Evolutionary conservation across 768 basidiomycete species (phyloP).

Genomic region (Trametes sanguinea): DNA sequence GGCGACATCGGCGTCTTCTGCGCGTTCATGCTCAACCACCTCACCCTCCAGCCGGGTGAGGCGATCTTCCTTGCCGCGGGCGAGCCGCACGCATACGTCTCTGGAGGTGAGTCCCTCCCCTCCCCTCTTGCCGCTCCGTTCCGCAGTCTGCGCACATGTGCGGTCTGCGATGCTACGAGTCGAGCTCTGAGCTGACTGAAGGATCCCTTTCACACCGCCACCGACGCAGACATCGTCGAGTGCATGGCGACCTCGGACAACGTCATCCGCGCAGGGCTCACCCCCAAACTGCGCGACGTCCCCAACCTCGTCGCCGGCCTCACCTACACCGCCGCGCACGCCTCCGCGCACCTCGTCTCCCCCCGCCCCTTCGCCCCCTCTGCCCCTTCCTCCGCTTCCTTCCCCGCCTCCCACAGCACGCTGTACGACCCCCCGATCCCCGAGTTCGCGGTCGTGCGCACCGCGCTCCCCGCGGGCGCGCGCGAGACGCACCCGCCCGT

Average conservation of each 20-base stretch:
- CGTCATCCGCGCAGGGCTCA: conserved; percentile 97
- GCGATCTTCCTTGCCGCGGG: conserved; percentile 95
- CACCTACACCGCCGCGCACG: conserved; percentile 76
- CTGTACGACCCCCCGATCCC: conserved; percentile 91
- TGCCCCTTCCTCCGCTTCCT: too few species aligned
- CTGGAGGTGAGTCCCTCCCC: conserved; percentile 66
- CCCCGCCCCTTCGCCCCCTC: conserved; percentile 49
- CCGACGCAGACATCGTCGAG: conserved; percentile 84
- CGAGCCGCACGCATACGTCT: conserved; percentile 95
- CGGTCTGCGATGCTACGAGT: too few species aligned
- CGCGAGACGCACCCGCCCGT: conserved; percentile 61
- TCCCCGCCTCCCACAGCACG: conserved; percentile 36
- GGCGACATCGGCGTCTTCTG: conserved; percentile 94
- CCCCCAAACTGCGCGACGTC: conserved; percentile 94
- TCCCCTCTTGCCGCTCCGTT: background rate
- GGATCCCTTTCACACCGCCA: background rate
- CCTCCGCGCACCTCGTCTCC: conserved; percentile 67
- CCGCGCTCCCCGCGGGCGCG: conserved; percentile 47
- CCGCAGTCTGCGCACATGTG: too few species aligned
- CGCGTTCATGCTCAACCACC: conserved; percentile 84
- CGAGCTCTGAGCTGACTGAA: too few species aligned
- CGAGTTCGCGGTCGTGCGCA: conserved; percentile 86
- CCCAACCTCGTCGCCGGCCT: conserved; percentile 85
- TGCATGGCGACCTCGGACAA: conserved; percentile 99
- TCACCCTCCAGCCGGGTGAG: conserved; percentile 77